A percentile compares a stretch with the other conserved stretches of the same genome.
phyloP scores from a whole-genome alignment of 176 grass and related monocot species.

The Oryza australiensis region DNA sequence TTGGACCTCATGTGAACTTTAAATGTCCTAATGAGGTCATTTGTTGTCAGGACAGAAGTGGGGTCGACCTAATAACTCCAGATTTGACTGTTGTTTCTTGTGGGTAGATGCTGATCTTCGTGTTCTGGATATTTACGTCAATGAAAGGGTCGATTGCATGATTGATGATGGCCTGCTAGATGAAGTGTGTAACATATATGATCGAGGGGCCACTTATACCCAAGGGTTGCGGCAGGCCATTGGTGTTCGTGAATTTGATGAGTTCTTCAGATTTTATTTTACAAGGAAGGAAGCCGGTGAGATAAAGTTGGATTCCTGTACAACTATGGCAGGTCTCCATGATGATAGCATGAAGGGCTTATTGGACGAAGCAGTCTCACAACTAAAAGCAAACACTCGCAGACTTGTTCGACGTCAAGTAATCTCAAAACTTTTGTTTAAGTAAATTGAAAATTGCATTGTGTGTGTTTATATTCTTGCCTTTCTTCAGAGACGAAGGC shows the following conservation, averaged over 20 bases:
- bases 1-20: not conserved
- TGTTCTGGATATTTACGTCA: conserved; percentile 73
- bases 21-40: conserved; percentile 29
- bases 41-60: conserved; percentile 77
- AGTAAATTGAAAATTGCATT: not conserved
- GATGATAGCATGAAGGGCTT: conserved; percentile 57
- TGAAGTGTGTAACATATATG: conserved; percentile 72
- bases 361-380: conserved; percentile 64
- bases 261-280: conserved; percentile 61
- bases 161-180: conserved; percentile 71
- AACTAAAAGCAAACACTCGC: conserved; percentile 83
- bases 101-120: conserved; percentile 85
- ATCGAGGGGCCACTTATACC: conserved; percentile 69
- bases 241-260: conserved; percentile 90
- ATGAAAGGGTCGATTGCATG: conserved; percentile 81
- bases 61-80: conserved; percentile 63
- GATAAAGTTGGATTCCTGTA: not conserved
- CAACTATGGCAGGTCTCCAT: conserved; percentile 30
- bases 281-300: conserved; percentile 36
- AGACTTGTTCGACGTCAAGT: conserved; percentile 85
- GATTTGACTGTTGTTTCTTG: conserved; percentile 83
- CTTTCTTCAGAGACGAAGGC: conserved; percentile 52
- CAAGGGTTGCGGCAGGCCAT: conserved; percentile 78
- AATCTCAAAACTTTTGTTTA: conserved; percentile 36
- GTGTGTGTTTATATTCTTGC: not conserved